Evolutionary conservation across 2,329 filamentous ascomycete genomes (phyloP).

Genomic region (Stagonosporopsis vannaccii): DNA sequence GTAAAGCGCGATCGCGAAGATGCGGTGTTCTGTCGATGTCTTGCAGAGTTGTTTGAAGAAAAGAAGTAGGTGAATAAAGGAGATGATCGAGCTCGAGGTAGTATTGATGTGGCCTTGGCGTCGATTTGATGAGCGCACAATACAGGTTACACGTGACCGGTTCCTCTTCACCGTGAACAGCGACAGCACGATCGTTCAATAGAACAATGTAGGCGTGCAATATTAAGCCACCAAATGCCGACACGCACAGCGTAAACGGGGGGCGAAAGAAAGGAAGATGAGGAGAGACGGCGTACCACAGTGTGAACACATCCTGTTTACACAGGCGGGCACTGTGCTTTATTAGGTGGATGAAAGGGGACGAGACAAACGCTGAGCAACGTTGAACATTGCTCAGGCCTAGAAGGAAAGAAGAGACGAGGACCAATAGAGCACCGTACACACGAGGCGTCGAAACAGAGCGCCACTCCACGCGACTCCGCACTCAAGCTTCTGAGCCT

Average conservation of each 20-base stretch:
- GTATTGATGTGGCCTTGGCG: constrained; percentile 23
- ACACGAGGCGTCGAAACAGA: constrained; percentile 43
- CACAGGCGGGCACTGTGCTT: constrained; percentile 34
- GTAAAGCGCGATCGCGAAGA: constrained; percentile 7
- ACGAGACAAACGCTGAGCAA: constrained; percentile 41
- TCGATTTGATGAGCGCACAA: constrained; percentile 26
- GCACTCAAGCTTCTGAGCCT: constrained; percentile 45
- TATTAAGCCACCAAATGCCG: constrained; percentile 25
- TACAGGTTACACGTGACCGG: constrained; percentile 26
- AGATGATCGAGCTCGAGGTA: constrained; percentile 18
- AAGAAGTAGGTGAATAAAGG: constrained; percentile 7
- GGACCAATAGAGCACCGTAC: constrained; percentile 44
- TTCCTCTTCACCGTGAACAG: constrained; percentile 33
- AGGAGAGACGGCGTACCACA: constrained; percentile 26
- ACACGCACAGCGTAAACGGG: constrained; percentile 23
- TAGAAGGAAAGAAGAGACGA: constrained; percentile 34
- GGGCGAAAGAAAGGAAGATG: constrained; percentile 23
- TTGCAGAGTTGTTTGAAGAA: constrained; percentile 6
- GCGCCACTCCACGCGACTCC: constrained; percentile 41
- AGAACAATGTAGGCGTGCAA: constrained; percentile 25
- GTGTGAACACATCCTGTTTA: constrained; percentile 22
- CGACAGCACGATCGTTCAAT: constrained; percentile 41
- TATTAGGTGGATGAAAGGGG: constrained; percentile 40
- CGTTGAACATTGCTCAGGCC: constrained; percentile 27
- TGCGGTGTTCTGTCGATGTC: constrained; percentile 3